phyloP scores from a whole-genome alignment of 179 eudicot species.

The Silene noctiflora region DNA sequence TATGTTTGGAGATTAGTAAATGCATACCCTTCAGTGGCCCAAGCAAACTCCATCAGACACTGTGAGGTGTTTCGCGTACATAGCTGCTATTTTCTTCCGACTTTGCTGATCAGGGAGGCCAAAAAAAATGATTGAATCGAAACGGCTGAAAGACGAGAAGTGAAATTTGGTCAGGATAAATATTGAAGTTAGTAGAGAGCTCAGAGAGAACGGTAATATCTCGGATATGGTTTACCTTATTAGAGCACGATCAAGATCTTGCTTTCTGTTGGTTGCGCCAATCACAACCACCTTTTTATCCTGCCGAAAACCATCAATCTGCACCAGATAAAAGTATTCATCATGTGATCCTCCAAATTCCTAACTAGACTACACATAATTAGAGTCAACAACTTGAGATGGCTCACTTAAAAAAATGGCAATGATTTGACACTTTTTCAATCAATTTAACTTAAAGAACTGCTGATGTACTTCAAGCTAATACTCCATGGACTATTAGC shows the following conservation, averaged over 20 bases:
- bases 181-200: background rate
- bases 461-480: background rate
- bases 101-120: constrained; percentile 77
- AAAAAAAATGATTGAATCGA: constrained; percentile 79
- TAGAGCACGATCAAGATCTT: constrained; percentile 97
- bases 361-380: background rate
- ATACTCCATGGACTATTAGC: background rate
- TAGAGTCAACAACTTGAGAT: too few relatives aligned
- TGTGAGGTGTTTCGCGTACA: constrained; percentile 89
- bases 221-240: constrained; percentile 52
- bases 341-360: too few relatives aligned
- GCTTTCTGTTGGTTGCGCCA: constrained; percentile 96
- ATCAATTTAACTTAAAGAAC: background rate
- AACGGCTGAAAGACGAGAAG: constrained; percentile 54
- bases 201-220: background rate
- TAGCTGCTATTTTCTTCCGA: constrained; percentile 81
- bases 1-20: too few relatives aligned
- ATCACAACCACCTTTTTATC: constrained; percentile 91
- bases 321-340: constrained; percentile 23
- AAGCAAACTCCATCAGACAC: constrained; percentile 64
- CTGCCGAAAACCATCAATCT: constrained; percentile 99
- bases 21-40: constrained; percentile 58
- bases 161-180: background rate
- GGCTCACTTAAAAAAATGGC: too few relatives aligned
- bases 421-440: too few relatives aligned